Evolutionary conservation across 1,139 yeast species (phyloP).

Genomic region (Tardiomyces depauwii): DNA sequence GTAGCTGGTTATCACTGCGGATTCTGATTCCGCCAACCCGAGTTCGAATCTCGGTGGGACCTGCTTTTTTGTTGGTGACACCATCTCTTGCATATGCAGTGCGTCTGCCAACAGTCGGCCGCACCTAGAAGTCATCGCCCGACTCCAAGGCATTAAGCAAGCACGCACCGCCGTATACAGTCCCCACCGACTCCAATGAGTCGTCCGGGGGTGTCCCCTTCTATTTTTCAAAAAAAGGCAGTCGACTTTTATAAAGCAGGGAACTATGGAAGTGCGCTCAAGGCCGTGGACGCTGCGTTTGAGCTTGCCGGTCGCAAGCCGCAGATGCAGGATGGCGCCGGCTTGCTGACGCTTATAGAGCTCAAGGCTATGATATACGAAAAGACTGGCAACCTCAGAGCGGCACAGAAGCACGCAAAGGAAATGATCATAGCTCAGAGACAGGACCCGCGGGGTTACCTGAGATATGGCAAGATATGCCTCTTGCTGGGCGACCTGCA

Average conservation of each 20-base stretch:
- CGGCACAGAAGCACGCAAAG: not conserved
- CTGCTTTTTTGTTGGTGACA: not conserved
- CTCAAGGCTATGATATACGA: not conserved
- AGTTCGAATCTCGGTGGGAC: constrained; percentile 1
- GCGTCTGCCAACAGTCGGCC: too few relatives aligned
- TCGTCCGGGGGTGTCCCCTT: not conserved
- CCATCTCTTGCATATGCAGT: not conserved
- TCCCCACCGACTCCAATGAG: not conserved
- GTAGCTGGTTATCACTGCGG: not conserved
- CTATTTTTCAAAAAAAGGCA: not conserved
- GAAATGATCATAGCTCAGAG: not conserved
- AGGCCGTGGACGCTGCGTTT: not conserved
- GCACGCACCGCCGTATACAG: too few relatives aligned
- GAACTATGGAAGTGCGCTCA: not conserved
- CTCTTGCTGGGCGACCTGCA: not conserved
- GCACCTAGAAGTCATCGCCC: too few relatives aligned
- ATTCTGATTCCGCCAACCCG: constrained; percentile 1
- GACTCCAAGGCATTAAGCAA: too few relatives aligned
- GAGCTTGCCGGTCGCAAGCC: not conserved
- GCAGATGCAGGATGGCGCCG: not conserved
- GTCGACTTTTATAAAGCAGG: not conserved
- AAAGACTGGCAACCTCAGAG: not conserved
- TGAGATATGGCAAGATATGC: not conserved
- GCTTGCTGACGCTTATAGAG: not conserved
- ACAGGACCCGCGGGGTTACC: not conserved